Evolutionary conservation across 768 basidiomycete genomes (phyloP), one percentile per base, ranked within the genome.

Genomic region (Pleurotus tuber-regium): DNA sequence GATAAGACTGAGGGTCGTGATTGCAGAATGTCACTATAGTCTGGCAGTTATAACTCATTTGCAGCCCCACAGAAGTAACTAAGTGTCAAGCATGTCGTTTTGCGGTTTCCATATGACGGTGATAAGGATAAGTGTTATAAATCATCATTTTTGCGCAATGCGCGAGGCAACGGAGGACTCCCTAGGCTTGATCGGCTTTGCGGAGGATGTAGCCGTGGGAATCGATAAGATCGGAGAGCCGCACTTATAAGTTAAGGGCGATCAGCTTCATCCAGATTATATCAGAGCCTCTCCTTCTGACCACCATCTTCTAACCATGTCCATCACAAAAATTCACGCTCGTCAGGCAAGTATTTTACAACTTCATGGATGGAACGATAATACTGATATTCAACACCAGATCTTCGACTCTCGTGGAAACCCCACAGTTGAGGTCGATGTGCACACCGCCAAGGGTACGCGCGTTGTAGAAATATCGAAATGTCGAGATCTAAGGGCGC

Each of bases 371-470:
- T 16, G 44, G 14, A 18, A 41, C 30, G 47, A 48, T 36, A 43
- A 31, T 51, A 57, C 56, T 11, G 40, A 52, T 36, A 48, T 29
- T 33, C 54, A 47, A 42, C 51, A 28, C 21, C 64, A 98, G 96
- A 96, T 98, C 84, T 98, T 97, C 70, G 96, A 98, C 81, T 98
- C 94, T 66, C 92, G 96, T 66, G 95, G 94, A 62, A 94, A 98
- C 82, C 93, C 91, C 63, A 96, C 94, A 64, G 92, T 97, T 66
- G 94, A 93, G 74, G 92, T 93, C 67, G 92, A 95, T 68, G 74
- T 95, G 63, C 67, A 80, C 81, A 98, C 95, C 55, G 80, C 66
- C 35, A 92, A 93, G 80, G 94, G 93, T 90, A 63, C 57, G 53
- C 50, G 5, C 4, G 7, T 26, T 50, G 19, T 19, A 38, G 35